Evolutionary conservation across 1,284 basidiomycete genomes (phyloP), one percentile per base, ranked within the genome.

Genomic region (Polyporus tsugae): DNA sequence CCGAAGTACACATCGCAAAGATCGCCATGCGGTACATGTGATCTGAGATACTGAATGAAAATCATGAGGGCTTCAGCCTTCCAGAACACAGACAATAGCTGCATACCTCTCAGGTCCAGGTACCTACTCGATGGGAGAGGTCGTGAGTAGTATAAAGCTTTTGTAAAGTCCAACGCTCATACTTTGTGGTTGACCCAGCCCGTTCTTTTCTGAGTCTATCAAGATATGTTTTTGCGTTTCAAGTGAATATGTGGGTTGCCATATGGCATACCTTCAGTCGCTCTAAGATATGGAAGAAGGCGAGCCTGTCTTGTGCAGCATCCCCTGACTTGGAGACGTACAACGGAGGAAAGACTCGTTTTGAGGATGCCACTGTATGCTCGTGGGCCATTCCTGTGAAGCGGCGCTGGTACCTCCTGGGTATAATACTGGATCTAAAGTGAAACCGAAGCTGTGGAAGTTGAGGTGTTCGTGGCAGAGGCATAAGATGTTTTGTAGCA

Each of bases 1-100:
- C 94, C 1, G 89, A 89, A 1, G 87, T 87, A 72, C 96, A 92
- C 88, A 98, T 91, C 0, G 95, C 92, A 58, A 99, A 86, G 29
- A 98, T 81, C 1, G 95, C 93, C 97, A 99, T 99, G 65, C 97
- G 87, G 79, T 98, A 97, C 97, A 98, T 98, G 78, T 99, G 97
- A 79, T 99, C 97, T 4, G 95, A 91, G 71, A 98, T 97, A 74
- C 95, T 97, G 52, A 38, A 6, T 9, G 25, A n/a, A 17, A 29
- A 17, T 42, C 5, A 59, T 58, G 73, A 19, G 39, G 15, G 22
- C 53, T 49, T 41, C 13, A 29, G 60, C 57, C 38, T 22, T 52
- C 38, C 4, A 25, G 55, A 22, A 19, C 4, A 55, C n/a, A 13
- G n/a, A 52, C 41, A 19, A 4, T 2, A 7, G 49, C 15, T 29